Evolutionary conservation across 2,329 filamentous ascomycete species (phyloP), one percentile per base, ranked within the genome.

Genomic region (Aspergillus eucalypticola): DNA sequence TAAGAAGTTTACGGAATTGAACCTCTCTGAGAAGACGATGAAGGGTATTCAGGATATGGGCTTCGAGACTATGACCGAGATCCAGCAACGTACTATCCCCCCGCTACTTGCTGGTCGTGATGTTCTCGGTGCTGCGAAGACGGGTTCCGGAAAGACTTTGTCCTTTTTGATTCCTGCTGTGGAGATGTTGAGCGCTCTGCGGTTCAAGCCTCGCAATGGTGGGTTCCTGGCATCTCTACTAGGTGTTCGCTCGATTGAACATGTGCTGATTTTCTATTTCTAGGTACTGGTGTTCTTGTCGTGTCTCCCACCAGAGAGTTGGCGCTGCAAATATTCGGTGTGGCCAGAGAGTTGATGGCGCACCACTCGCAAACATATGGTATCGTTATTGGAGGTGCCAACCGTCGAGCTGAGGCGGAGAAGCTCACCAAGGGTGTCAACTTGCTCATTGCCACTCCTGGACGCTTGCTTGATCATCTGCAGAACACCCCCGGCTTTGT

Each of bases 381-480:
- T 55, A 96, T 98, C 61, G 91, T 96, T 61, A 99, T 99, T 69
- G 95, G 95, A 64, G 95, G 95, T 60, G 94, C 95, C 52, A 98
- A 97, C 78, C 82, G 90, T 60, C 84, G 90, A 66, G 93, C 93
- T 10, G 95, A 99, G 79, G 92, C 90, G 0, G 92, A 96, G 70
- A 99, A 99, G 83, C 86, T 99, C 48, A 83, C 85, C 64, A 97
- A 97, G 81, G 95, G 95, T 69, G 90, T 98, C 60, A 99, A 99
- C 74, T 83, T 99, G 35, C 79, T 99, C 44, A 95, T 99, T 67
- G 94, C 94, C 5, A 99, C 95, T 0, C 94, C 95, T 1, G 95
- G 95, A 19, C 87, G 95, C 58, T 83, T 99, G 58, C 86, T 99
- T 17, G 95, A 99, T 80, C 94, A 99, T 73, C 82, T 99, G 44